Conservation (phyloP, 2,329 filamentous ascomycete species). For the Apiospora marii region DNA sequence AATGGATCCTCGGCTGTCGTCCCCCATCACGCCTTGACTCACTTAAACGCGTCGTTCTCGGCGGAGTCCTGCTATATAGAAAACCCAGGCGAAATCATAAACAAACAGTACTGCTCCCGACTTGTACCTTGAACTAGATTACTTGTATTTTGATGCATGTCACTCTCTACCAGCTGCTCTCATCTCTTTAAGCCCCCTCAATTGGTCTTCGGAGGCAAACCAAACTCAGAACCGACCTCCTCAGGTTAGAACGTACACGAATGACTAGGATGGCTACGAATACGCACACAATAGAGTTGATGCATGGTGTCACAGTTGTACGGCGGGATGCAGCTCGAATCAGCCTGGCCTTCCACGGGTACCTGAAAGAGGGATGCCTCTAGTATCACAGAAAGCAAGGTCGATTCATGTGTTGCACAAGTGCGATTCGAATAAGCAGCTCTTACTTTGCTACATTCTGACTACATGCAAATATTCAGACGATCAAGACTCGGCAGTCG, state of each 20-base stretch:
- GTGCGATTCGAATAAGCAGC: background rate
- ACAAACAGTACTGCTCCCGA: too few relatives aligned
- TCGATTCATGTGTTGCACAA: background rate
- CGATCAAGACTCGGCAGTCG: background rate
- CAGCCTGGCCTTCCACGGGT: background rate
- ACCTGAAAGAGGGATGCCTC: background rate
- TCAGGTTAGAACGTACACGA: background rate
- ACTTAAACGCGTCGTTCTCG: background rate
- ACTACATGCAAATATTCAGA: background rate
- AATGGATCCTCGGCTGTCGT: background rate
- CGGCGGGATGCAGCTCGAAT: background rate
- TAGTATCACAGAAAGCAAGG: background rate
- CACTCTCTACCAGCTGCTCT: background rate
- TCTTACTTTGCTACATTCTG: background rate
- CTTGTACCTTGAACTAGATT: too few relatives aligned
- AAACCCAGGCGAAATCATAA: too few relatives aligned
- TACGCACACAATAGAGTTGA: background rate
- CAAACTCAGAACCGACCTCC: background rate
- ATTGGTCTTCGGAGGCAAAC: background rate
- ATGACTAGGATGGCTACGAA: background rate
- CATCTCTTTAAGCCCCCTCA: background rate
- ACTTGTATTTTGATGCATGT: background rate
- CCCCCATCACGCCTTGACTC: background rate
- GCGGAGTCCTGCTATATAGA: too few relatives aligned
- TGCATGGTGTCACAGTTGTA: background rate